Evolutionary conservation across 768 basidiomycete genomes (phyloP).

Genomic region (Baorangia bicolor): DNA sequence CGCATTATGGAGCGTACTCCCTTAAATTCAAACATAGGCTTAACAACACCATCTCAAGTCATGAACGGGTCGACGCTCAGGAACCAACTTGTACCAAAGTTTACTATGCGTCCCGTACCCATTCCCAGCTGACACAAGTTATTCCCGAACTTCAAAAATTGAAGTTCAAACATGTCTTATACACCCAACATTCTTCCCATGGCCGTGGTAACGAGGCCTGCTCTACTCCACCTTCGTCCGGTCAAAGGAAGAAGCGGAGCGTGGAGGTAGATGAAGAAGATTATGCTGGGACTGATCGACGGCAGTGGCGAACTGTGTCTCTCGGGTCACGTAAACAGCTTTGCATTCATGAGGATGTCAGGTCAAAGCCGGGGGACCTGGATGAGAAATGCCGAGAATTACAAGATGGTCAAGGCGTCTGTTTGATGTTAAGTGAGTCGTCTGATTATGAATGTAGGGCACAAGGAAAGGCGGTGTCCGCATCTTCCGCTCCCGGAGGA

Average conservation of each 20-base stretch:
- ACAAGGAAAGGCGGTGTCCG: slow-evolving; percentile 68
- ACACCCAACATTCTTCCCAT: slow-evolving; percentile 15
- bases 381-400: slow-evolving; percentile 89
- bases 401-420: slow-evolving; percentile 50
- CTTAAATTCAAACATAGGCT: slow-evolving; percentile 17
- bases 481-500: slow-evolving; percentile 73
- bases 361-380: slow-evolving; percentile 60
- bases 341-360: slow-evolving; percentile 85
- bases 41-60: slow-evolving; percentile 1
- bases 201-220: neutral
- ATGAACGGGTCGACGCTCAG: slow-evolving; percentile 21
- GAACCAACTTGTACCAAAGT: slow-evolving; percentile 77
- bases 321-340: slow-evolving; percentile 89
- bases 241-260: slow-evolving; percentile 20
- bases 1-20: neutral
- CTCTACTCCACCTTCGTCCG: neutral
- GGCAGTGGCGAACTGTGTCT: slow-evolving; percentile 63
- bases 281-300: slow-evolving; percentile 25
- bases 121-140: slow-evolving; percentile 92
- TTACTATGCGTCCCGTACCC: slow-evolving; percentile 93
- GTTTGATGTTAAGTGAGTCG: neutral
- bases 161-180: slow-evolving; percentile 42
- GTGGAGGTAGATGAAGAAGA: slow-evolving; percentile 23
- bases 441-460: slow-evolving; percentile 40
- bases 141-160: slow-evolving; percentile 81